phyloP scores from a whole-genome alignment of 2,329 filamentous ascomycete genomes.

The Penicillium vulpinum region DNA sequence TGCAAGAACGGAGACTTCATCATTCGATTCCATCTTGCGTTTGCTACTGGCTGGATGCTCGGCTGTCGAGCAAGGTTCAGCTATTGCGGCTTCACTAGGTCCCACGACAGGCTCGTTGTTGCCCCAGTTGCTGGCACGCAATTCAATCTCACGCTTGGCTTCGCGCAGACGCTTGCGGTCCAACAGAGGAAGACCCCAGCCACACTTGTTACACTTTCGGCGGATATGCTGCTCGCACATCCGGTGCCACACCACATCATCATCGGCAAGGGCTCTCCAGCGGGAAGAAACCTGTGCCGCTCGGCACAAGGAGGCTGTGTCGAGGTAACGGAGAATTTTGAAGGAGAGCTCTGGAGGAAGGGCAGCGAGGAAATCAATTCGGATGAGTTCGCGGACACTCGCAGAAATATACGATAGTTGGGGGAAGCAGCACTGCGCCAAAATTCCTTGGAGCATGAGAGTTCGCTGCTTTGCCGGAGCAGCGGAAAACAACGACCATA shows the following conservation, averaged over 20 bases:
- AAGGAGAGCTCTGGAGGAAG: slow-evolving; percentile 88
- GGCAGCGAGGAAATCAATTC: slow-evolving; percentile 92
- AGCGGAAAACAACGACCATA: slow-evolving; percentile 97
- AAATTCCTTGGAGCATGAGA: slow-evolving; percentile 93
- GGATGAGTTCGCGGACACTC: slow-evolving; percentile 88
- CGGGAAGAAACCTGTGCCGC: slow-evolving; percentile 88
- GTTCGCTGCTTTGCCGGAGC: slow-evolving; percentile 91
- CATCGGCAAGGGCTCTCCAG: slow-evolving; percentile 89
- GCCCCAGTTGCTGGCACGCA: slow-evolving; percentile 62
- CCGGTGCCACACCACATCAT: slow-evolving; percentile 95
- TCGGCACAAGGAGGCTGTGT: slow-evolving; percentile 92
- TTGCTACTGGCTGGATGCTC: slow-evolving; percentile 21
- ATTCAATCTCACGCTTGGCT: slow-evolving; percentile 80
- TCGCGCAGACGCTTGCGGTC: slow-evolving; percentile 85
- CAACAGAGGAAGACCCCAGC: slow-evolving; percentile 87
- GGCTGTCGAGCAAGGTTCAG: slow-evolving; percentile 20
- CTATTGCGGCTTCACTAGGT: slow-evolving; percentile 12
- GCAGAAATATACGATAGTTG: slow-evolving; percentile 91
- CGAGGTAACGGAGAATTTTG: slow-evolving; percentile 88
- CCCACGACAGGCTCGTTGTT: slow-evolving; percentile 55
- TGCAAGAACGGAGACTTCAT: slow-evolving; percentile 30
- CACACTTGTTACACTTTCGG: slow-evolving; percentile 89
- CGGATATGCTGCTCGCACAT: slow-evolving; percentile 99
- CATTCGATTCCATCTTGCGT: slow-evolving; percentile 30
- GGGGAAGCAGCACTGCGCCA: slow-evolving; percentile 95